A percentile compares a stretch with the other conserved stretches of the same genome.
phyloP scores from a whole-genome alignment of 148 eudicot species.

The Cornus florida region DNA sequence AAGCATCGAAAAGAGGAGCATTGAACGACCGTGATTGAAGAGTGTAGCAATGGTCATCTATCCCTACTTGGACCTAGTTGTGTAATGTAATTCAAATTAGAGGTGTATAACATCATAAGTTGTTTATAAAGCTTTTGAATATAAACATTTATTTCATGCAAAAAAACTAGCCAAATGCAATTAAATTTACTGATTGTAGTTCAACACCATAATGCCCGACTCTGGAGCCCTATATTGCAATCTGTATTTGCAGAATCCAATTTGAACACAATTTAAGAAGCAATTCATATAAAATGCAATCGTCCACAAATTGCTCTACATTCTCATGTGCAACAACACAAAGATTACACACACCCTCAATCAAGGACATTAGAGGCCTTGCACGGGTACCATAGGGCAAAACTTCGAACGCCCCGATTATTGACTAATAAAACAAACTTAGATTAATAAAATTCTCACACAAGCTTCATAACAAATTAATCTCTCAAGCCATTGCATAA shows the following conservation, averaged over 20 bases:
- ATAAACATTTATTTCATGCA: background rate
- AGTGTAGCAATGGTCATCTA: background rate
- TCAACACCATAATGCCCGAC: too few species aligned
- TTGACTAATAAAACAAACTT: too few species aligned
- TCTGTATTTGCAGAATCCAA: background rate
- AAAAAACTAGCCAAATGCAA: background rate
- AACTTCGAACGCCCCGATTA: too few species aligned
- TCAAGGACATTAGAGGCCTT: background rate
- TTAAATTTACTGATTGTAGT: background rate
- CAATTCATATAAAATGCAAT: background rate
- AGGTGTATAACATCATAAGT: background rate
- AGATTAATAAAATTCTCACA: background rate
- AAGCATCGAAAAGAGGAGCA: background rate
- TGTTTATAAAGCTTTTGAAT: background rate
- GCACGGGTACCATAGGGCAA: too few species aligned
- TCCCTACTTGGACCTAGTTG: background rate
- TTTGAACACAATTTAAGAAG: background rate
- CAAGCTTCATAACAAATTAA: background rate
- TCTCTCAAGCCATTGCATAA: background rate
- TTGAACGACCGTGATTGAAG: background rate
- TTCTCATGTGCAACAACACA: background rate
- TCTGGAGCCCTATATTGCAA: background rate
- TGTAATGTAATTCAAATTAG: background rate
- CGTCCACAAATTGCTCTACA: background rate
- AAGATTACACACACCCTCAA: background rate